Evolutionary conservation across 441 rosid genomes (phyloP).

Genomic region (Erodium chrysanthum): DNA sequence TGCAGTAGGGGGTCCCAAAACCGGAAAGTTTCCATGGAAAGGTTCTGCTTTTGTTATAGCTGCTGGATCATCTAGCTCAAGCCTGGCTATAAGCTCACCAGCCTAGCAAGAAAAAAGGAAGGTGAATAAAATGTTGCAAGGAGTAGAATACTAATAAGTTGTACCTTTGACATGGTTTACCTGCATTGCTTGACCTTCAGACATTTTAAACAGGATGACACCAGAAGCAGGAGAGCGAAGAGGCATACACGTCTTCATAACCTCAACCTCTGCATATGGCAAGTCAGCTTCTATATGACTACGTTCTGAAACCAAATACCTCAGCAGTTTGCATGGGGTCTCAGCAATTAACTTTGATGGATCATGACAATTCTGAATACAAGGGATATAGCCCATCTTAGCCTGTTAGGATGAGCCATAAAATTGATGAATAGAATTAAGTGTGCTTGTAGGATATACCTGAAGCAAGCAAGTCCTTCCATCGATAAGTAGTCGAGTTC

Average conservation of each 20-base stretch:
- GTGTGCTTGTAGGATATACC: conserved; percentile 28
- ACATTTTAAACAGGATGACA: conserved; percentile 66
- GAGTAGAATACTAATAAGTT: neutral
- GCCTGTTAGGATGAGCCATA: neutral
- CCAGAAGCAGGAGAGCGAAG: conserved; percentile 99
- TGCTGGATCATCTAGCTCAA: conserved; percentile 97
- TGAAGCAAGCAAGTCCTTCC: conserved; percentile 99
- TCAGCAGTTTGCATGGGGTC: conserved; percentile 96
- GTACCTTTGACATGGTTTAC: conserved; percentile 30
- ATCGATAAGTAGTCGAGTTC: conserved; percentile 97
- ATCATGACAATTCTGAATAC: conserved; percentile 81
- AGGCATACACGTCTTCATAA: conserved; percentile 99
- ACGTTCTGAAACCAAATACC: conserved; percentile 84
- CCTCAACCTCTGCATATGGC: conserved; percentile 98
- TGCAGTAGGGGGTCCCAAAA: conserved; percentile 87
- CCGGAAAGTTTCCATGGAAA: conserved; percentile 83
- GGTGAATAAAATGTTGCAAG: neutral
- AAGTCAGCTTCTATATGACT: conserved; percentile 85
- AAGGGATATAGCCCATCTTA: conserved; percentile 18
- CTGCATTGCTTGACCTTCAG: conserved; percentile 99
- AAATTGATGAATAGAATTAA: conserved; percentile 12
- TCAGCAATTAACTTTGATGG: conserved; percentile 96
- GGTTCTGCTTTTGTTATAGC: conserved; percentile 98
- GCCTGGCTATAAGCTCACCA: conserved; percentile 96
- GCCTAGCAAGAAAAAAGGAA: conserved; percentile 42